Percentiles rank a stretch among this genome's conserved stretches.
These are phyloP conservation scores for Pelagophyceae sp. DNA, from an alignment of 352 stramenopile species.

Conservation along the genomic window DNA sequence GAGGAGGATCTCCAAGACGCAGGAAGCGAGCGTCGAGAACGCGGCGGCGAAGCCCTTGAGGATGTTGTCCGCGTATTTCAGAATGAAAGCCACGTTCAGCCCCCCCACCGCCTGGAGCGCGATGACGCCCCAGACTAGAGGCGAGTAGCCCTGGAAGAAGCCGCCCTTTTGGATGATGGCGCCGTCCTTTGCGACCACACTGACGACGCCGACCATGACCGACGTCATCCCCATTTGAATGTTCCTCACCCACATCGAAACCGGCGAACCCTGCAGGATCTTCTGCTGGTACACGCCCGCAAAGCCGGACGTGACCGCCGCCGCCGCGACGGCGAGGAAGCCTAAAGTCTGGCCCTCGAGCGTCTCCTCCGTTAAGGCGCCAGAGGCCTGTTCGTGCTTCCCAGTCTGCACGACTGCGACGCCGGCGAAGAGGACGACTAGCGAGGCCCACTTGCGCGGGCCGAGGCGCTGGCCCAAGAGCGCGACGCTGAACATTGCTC, in stretches of 20 bases:
- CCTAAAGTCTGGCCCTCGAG: slow-evolving; percentile 40
- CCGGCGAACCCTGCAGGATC: slow-evolving; percentile 61
- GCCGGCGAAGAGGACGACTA: slow-evolving; percentile 58
- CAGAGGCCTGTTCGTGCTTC: slow-evolving; percentile 19
- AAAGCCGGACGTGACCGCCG: slow-evolving; percentile 62
- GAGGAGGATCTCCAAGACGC: slow-evolving; percentile 59
- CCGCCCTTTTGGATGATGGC: slow-evolving; percentile 47
- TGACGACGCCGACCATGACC: slow-evolving; percentile 58
- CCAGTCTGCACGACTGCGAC: slow-evolving; percentile 60
- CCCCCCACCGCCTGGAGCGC: slow-evolving; percentile 62
- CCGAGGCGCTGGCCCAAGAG: slow-evolving; percentile 51
- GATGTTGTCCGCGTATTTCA: slow-evolving; percentile 88
- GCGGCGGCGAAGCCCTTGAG: slow-evolving; percentile 79
- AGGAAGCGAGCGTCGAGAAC: slow-evolving; percentile 70
- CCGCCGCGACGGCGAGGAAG: slow-evolving; percentile 57
- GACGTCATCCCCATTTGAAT: slow-evolving; percentile 75
- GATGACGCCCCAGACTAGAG: slow-evolving; percentile 42
- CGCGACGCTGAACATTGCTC: slow-evolving; percentile 59
- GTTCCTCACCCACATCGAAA: slow-evolving; percentile 73
- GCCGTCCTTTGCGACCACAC: slow-evolving; percentile 55
- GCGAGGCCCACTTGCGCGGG: slow-evolving; percentile 48
- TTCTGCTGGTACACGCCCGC: slow-evolving; percentile 71
- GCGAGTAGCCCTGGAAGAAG: slow-evolving; percentile 72
- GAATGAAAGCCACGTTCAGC: slow-evolving; percentile 74
- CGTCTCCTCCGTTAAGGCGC: slow-evolving; percentile 32